Evolutionary conservation across 1,284 basidiomycete species (phyloP).

Genomic region (Inonotus obliquus): DNA sequence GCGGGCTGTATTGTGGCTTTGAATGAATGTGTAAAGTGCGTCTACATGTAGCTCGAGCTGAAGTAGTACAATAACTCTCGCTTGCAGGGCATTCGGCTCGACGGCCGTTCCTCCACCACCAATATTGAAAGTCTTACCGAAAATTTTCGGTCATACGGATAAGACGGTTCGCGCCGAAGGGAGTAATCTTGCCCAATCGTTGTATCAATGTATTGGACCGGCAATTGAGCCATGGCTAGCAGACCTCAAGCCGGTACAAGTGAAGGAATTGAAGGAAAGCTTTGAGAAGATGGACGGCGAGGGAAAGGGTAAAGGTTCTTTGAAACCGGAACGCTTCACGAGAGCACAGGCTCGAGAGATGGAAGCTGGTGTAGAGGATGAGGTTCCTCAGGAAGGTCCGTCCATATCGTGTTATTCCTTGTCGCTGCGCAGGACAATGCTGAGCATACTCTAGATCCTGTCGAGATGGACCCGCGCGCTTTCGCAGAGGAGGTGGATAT

Average conservation of each 20-base stretch:
- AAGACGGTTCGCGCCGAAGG: constrained; percentile 96
- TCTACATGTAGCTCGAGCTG: constrained; percentile 13
- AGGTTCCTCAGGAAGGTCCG: constrained; percentile 31
- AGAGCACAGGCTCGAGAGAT: constrained; percentile 74
- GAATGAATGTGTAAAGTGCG: constrained; percentile 72
- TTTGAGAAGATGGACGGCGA: constrained; percentile 84
- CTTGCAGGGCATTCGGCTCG: constrained; percentile 73
- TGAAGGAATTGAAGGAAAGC: constrained; percentile 90
- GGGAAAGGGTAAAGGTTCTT: constrained; percentile 75
- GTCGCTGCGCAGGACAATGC: background rate
- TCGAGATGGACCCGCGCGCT: constrained; percentile 72
- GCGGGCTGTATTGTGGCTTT: constrained; percentile 77
- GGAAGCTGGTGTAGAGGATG: constrained; percentile 45
- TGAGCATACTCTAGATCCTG: constrained; percentile 32
- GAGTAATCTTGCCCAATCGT: constrained; percentile 63
- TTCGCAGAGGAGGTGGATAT: constrained; percentile 85
- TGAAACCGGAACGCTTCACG: constrained; percentile 80
- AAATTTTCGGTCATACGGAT: constrained; percentile 94
- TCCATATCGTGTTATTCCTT: constrained; percentile 19
- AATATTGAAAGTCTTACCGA: constrained; percentile 83
- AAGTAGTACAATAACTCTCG: background rate
- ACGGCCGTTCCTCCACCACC: constrained; percentile 74
- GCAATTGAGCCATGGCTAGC: constrained; percentile 83
- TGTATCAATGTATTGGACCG: constrained; percentile 89
- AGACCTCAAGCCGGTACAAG: constrained; percentile 98